A percentile compares a stretch with the other conserved stretches of the same genome.
These are phyloP conservation scores for Globisporangium splendens DNA, from an alignment of 352 stramenopile species.

Conservation along the genomic window DNA sequence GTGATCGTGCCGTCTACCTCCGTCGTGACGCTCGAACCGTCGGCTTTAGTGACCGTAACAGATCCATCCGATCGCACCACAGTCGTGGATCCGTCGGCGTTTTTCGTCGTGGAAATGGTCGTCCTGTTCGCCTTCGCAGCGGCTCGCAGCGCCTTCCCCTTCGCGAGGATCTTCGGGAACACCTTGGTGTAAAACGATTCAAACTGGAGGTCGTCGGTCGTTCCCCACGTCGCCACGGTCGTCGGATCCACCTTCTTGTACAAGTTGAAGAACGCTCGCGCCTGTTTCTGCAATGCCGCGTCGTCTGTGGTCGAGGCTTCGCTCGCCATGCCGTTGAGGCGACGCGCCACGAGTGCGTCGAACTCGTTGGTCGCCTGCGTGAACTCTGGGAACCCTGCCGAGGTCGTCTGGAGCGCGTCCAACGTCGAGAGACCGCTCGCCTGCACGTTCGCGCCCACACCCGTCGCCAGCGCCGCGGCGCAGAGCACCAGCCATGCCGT, in stretches of 20 bases:
- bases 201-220: constrained; percentile 39
- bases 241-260: constrained; percentile 54
- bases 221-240: constrained; percentile 37
- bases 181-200: constrained; percentile 60
- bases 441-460: neutral
- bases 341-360: constrained; percentile 39
- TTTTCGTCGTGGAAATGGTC: constrained; percentile 9
- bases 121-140: constrained; percentile 4
- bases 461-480: constrained; percentile 1
- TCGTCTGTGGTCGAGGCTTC: constrained; percentile 17
- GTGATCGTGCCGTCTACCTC: neutral
- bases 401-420: constrained; percentile 4
- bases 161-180: constrained; percentile 53
- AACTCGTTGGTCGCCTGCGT: constrained; percentile 20
- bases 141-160: constrained; percentile 17
- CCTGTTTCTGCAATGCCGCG: constrained; percentile 31
- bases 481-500: constrained; percentile 12
- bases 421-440: neutral
- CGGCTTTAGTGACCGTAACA: neutral
- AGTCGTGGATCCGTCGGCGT: constrained; percentile 6
- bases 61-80: neutral
- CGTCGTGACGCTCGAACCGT: constrained; percentile 11
- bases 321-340: constrained; percentile 26
- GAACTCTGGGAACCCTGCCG: constrained; percentile 18
- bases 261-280: constrained; percentile 54